These are phyloP conservation scores for Xylaria acuta DNA, from an alignment of 495 filamentous ascomycete species.

Conservation along the genomic window DNA sequence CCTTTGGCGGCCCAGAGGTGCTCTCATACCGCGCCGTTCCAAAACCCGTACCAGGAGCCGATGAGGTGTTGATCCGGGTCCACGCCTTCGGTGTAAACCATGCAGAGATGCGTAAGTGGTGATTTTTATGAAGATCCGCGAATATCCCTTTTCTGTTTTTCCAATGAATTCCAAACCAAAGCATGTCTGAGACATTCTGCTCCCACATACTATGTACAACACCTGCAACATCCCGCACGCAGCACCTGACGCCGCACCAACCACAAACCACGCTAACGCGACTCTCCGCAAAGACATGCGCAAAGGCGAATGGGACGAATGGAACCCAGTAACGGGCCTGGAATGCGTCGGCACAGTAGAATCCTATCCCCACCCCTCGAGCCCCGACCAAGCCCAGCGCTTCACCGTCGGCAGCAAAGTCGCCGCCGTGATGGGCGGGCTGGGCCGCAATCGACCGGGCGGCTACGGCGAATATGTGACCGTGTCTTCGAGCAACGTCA, in stretches of 20 bases:
- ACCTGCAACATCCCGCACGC: background rate
- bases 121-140: background rate
- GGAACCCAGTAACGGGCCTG: constrained; percentile 50
- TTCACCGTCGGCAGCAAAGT: constrained; percentile 46
- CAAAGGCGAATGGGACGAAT: constrained; percentile 58
- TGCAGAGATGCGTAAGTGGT: constrained; percentile 49
- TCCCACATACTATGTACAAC: background rate
- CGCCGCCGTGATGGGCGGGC: constrained; percentile 51
- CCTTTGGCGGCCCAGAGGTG: constrained; percentile 49
- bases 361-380: constrained; percentile 28
- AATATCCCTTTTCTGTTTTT: no score
- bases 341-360: constrained; percentile 56
- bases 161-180: background rate
- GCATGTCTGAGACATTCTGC: background rate
- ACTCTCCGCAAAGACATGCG: constrained; percentile 46
- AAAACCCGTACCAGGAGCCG: constrained; percentile 39
- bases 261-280: background rate
- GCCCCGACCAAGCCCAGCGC: constrained; percentile 27
- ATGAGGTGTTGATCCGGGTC: constrained; percentile 49
- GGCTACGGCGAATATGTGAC: constrained; percentile 51
- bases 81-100: constrained; percentile 57
- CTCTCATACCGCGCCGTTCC: constrained; percentile 44
- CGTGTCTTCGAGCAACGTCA: constrained; percentile 46
- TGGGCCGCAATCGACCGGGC: constrained; percentile 49
- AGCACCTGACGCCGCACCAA: background rate